A percentile compares a stretch with the other conserved stretches of the same genome.
These are phyloP conservation scores for Schizophyllum amplum DNA, from an alignment of 1,284 basidiomycete species.

Conservation along the genomic window DNA sequence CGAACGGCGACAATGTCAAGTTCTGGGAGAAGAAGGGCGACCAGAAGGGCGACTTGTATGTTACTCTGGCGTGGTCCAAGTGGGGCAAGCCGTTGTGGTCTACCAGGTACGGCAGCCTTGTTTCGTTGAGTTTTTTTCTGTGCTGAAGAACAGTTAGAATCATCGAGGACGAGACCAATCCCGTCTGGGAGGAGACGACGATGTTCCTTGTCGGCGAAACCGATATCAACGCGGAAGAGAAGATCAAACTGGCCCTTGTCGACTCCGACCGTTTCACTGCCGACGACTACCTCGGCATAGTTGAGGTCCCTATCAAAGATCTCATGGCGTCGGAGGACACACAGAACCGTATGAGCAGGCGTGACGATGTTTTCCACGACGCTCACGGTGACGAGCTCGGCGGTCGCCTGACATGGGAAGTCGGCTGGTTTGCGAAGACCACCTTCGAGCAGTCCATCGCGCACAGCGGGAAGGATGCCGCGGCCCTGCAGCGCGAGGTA, in stretches of 20 bases:
- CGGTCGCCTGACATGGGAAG: constrained; percentile 29
- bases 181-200: constrained; percentile 73
- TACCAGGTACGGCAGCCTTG: constrained; percentile 36
- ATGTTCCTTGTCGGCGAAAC: constrained; percentile 64
- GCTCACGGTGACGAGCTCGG: constrained; percentile 17
- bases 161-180: constrained; percentile 56
- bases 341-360: constrained; percentile 45
- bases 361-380: constrained; percentile 36
- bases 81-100: constrained; percentile 65
- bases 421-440: constrained; percentile 33
- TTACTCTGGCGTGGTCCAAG: constrained; percentile 33
- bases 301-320: constrained; percentile 53
- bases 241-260: constrained; percentile 66
- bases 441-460: constrained; percentile 27
- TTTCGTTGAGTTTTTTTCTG: not conserved
- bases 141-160: constrained; percentile 28
- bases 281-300: constrained; percentile 65
- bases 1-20: constrained; percentile 36
- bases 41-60: constrained; percentile 28
- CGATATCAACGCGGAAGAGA: constrained; percentile 63
- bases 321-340: constrained; percentile 28
- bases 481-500: constrained; percentile 3
- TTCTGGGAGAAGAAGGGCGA: constrained; percentile 22
- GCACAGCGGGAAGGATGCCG: constrained; percentile 10
- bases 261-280: constrained; percentile 56